Percentiles rank a stretch among this genome's conserved stretches.
Conservation (phyloP, 441 rosid genomes). For the Gossypium trilobum region DNA sequence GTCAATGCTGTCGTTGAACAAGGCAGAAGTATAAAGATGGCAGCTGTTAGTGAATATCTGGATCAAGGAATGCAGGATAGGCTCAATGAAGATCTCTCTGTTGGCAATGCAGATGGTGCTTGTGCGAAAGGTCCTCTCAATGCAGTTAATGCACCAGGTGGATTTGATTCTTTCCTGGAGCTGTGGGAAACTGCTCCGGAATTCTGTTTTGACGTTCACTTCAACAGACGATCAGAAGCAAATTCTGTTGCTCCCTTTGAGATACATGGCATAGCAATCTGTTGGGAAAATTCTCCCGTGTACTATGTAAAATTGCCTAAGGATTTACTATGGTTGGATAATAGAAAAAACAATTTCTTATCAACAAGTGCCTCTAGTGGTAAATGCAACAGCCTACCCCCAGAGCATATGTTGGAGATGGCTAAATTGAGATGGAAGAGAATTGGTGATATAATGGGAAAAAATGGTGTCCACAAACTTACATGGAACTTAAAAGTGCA, state of each 20-base stretch:
- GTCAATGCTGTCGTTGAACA: constrained; percentile 16
- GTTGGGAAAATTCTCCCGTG: constrained; percentile 84
- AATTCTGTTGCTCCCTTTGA: constrained; percentile 48
- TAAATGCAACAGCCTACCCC: constrained; percentile 25
- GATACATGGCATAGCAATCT: constrained; percentile 81
- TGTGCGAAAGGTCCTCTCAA: constrained; percentile 66
- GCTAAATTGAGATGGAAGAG: constrained; percentile 63
- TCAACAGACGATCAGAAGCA: constrained; percentile 43
- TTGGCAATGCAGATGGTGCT: constrained; percentile 30
- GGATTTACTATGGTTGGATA: constrained; percentile 49
- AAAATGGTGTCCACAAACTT: constrained; percentile 55
- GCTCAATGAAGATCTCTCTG: constrained; percentile 19
- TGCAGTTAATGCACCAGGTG: constrained; percentile 58
- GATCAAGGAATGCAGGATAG: constrained; percentile 19
- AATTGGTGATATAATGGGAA: constrained; percentile 69
- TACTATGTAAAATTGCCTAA: constrained; percentile 73
- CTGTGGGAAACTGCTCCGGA: constrained; percentile 58
- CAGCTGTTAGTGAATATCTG: constrained; percentile 24
- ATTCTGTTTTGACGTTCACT: constrained; percentile 85
- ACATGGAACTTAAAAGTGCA: constrained; percentile 91
- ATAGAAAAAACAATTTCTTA: constrained; percentile 29
- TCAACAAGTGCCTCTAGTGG: constrained; percentile 29
- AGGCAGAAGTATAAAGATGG: constrained; percentile 6
- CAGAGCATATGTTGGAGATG: constrained; percentile 38
- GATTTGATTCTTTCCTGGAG: constrained; percentile 84